phyloP scores from a whole-genome alignment of 2,329 filamentous ascomycete genomes.

The Fusarium avenaceum region DNA sequence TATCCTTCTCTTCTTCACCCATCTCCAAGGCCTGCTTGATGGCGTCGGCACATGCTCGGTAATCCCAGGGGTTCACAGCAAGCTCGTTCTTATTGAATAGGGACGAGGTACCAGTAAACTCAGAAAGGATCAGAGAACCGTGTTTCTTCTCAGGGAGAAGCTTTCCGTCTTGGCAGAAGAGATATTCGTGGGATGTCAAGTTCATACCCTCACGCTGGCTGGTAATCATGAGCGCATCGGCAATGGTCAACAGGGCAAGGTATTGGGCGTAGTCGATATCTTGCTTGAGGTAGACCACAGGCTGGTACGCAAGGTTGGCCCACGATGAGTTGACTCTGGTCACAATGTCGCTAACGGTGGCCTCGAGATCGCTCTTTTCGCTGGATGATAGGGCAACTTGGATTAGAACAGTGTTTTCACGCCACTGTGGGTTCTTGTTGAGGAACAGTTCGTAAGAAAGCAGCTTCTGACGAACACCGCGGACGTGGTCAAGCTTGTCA shows the following conservation, averaged over 20 bases:
- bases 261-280: conserved; percentile 95
- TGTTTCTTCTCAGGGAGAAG: conserved; percentile 79
- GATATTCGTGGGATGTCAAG: conserved; percentile 91
- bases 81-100: conserved; percentile 86
- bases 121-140: conserved; percentile 90
- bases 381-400: conserved; percentile 93
- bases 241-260: conserved; percentile 88
- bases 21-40: conserved; percentile 89
- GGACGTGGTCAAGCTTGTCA: conserved; percentile 93
- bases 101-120: conserved; percentile 93
- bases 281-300: conserved; percentile 93
- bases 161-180: conserved; percentile 91
- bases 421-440: conserved; percentile 92
- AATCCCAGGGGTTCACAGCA: conserved; percentile 95
- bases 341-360: conserved; percentile 92
- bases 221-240: conserved; percentile 93
- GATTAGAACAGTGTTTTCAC: conserved; percentile 88
- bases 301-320: conserved; percentile 91
- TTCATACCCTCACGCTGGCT: conserved; percentile 98
- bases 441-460: conserved; percentile 93
- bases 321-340: conserved; percentile 93
- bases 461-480: conserved; percentile 93
- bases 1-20: conserved; percentile 77
- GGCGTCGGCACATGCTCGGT: conserved; percentile 86
- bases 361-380: conserved; percentile 88